Conservation (phyloP, 345 rosid genomes). For the Pelargonium nanum region DNA sequence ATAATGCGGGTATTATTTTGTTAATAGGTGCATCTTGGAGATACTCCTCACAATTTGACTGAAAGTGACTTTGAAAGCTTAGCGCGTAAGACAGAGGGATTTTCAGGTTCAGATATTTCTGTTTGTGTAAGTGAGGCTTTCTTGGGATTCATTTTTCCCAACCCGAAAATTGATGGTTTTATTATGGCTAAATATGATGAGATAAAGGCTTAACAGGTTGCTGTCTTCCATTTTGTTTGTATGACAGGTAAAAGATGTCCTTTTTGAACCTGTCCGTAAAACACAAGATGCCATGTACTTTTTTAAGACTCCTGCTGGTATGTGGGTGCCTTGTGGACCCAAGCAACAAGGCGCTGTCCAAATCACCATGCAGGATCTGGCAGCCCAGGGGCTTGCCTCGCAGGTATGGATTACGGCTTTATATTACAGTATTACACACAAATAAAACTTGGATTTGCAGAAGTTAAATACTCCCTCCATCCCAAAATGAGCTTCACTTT, state of each 20-base stretch:
- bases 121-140: slow-evolving; percentile 61
- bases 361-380: slow-evolving; percentile 76
- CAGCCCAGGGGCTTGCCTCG: slow-evolving; percentile 55
- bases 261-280: slow-evolving; percentile 91
- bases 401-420: slow-evolving; percentile 33
- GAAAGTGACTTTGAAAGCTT: slow-evolving; percentile 81
- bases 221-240: background rate
- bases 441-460: no score
- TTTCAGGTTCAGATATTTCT: slow-evolving; percentile 88
- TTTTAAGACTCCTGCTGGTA: slow-evolving; percentile 38
- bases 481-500: no score
- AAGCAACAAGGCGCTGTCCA: slow-evolving; percentile 69
- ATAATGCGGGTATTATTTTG: background rate
- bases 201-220: background rate
- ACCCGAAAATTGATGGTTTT: background rate
- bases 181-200: background rate
- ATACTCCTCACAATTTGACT: slow-evolving; percentile 80
- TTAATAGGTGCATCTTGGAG: slow-evolving; percentile 83
- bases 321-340: slow-evolving; percentile 90
- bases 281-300: slow-evolving; percentile 89
- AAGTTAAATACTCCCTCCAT: no score
- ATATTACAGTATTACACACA: background rate
- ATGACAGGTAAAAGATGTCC: slow-evolving; percentile 78
- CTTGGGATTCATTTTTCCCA: background rate
- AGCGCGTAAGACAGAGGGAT: slow-evolving; percentile 74